Conservation (phyloP, 495 filamentous ascomycete genomes). For the Recurvomyces mirabilis region DNA sequence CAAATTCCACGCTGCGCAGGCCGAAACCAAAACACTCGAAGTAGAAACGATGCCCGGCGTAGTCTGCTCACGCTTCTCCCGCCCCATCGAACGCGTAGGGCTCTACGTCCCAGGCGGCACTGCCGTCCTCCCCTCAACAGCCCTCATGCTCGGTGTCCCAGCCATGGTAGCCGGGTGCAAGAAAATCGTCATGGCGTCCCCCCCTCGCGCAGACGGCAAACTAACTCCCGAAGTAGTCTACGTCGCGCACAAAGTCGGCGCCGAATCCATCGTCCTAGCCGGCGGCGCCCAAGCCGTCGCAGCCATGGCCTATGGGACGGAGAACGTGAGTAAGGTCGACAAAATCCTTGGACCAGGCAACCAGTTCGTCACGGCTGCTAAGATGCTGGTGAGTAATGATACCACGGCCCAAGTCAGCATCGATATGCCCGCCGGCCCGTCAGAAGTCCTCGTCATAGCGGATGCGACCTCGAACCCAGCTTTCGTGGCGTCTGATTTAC, state of each 20-base stretch:
- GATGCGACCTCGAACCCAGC: conserved; percentile 81
- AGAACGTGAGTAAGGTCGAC: conserved; percentile 84
- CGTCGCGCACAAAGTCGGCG: conserved; percentile 92
- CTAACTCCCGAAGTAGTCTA: conserved; percentile 97
- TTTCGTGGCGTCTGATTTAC: conserved; percentile 87
- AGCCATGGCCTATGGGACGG: conserved; percentile 75
- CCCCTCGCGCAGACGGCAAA: conserved; percentile 77
- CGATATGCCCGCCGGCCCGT: conserved; percentile 96
- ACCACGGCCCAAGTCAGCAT: conserved; percentile 90
- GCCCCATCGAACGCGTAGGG: conserved; percentile 87
- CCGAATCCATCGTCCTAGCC: conserved; percentile 86
- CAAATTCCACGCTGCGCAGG: conserved; percentile 84
- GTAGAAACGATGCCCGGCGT: conserved; percentile 98
- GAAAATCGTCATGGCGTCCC: conserved; percentile 85
- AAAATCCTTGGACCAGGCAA: conserved; percentile 98
- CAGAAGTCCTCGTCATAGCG: conserved; percentile 92
- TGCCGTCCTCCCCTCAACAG: conserved; percentile 87
- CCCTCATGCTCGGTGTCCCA: conserved; percentile 94
- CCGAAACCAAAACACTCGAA: conserved; percentile 60
- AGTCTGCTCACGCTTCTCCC: conserved; percentile 81
- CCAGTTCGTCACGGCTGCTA: conserved; percentile 95
- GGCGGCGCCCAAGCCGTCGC: conserved; percentile 95
- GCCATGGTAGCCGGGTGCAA: conserved; percentile 97
- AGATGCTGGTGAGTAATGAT: conserved; percentile 95
- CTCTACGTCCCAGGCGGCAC: conserved; percentile 94